phyloP scores from a whole-genome alignment of 2,329 filamentous ascomycete species.

The Uncinocarpus reesii region DNA sequence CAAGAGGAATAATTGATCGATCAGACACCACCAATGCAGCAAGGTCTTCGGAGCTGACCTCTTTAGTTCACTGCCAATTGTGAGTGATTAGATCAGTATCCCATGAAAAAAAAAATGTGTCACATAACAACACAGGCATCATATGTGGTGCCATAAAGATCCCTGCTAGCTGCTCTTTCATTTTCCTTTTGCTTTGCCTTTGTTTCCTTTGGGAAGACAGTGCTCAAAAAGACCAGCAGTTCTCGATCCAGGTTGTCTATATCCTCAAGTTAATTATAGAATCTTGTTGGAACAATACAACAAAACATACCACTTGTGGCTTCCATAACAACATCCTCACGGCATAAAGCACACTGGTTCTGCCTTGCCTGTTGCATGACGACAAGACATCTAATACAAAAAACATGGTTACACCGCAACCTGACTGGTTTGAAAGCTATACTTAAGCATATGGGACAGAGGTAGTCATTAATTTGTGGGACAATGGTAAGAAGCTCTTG shows the following conservation, averaged over 20 bases:
- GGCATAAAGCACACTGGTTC: constrained; percentile 64
- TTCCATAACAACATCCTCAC: constrained; percentile 58
- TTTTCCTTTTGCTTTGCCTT: constrained; percentile 60
- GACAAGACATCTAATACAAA: constrained; percentile 75
- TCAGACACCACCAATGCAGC: too few species aligned
- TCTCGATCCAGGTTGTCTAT: constrained; percentile 59
- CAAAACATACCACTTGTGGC: constrained; percentile 52
- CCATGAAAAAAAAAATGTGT: too few species aligned
- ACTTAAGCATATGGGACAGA: constrained; percentile 68
- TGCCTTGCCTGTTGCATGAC: constrained; percentile 63
- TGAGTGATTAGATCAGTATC: too few species aligned
- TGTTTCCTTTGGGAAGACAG: constrained; percentile 63
- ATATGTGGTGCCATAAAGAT: constrained; percentile 59
- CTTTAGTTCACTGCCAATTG: too few species aligned
- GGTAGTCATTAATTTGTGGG: constrained; percentile 74
- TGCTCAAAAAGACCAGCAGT: constrained; percentile 58
- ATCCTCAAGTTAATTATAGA: not conserved
- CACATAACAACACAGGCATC: constrained; percentile 27
- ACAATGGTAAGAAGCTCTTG: constrained; percentile 61
- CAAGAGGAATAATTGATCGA: too few species aligned
- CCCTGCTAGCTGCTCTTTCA: constrained; percentile 62
- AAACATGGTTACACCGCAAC: constrained; percentile 63
- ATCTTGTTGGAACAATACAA: not conserved
- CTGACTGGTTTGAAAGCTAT: constrained; percentile 76
- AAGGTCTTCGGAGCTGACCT: too few species aligned